Evolutionary conservation across 495 filamentous ascomycete species (phyloP).

Genomic region (Aspergillus taichungensis): DNA sequence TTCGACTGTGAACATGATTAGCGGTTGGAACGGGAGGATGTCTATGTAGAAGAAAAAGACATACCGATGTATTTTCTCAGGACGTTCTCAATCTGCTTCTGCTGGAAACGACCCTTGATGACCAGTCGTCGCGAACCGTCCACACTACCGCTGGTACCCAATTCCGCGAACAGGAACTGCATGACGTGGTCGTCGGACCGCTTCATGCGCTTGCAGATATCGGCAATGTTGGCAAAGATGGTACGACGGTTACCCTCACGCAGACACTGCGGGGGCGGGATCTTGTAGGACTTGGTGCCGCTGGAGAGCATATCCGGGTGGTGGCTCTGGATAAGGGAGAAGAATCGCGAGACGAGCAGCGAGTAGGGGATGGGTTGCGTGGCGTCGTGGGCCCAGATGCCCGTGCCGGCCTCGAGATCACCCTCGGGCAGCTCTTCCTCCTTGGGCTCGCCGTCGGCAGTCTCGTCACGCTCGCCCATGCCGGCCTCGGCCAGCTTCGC

Average conservation of each 20-base stretch:
- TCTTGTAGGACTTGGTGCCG: conserved; percentile 93
- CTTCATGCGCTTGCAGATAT: conserved; percentile 94
- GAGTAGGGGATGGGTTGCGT: conserved; percentile 71
- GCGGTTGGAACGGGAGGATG: background rate
- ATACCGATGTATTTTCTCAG: conserved; percentile 87
- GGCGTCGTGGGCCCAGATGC: conserved; percentile 83
- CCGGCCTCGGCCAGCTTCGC: conserved; percentile 70
- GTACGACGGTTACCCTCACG: conserved; percentile 99
- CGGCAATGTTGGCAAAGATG: conserved; percentile 94
- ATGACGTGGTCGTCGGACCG: conserved; percentile 94
- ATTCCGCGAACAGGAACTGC: conserved; percentile 91
- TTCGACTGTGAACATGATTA: conserved; percentile 51
- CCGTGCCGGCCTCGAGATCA: conserved; percentile 83
- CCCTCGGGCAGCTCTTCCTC: conserved; percentile 50
- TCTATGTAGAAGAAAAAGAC: conserved; percentile 16
- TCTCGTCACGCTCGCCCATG: conserved; percentile 35
- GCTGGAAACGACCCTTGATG: conserved; percentile 98
- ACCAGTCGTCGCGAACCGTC: conserved; percentile 89
- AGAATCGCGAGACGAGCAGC: conserved; percentile 80
- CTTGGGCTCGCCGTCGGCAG: conserved; percentile 39
- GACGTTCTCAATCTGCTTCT: conserved; percentile 96
- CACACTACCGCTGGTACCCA: conserved; percentile 91
- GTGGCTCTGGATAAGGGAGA: conserved; percentile 79
- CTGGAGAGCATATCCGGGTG: conserved; percentile 87
- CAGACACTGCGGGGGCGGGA: conserved; percentile 95